Base-by-base conservation (phyloP, 768 basidiomycete species). In the Phanerodontia chrysosporium region DNA sequence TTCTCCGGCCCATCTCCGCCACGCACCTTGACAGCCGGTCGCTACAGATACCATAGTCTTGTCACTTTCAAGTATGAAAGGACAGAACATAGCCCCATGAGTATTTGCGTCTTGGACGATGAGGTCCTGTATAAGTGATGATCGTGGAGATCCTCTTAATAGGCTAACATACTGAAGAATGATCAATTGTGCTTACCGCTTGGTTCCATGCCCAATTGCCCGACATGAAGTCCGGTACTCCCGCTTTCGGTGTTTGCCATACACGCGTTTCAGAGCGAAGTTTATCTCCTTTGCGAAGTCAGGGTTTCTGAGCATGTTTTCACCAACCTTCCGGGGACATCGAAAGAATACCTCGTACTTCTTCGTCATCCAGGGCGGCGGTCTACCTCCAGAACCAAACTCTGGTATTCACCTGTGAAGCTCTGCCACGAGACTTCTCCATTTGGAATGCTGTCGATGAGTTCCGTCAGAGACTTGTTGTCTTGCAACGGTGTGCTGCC, bases 361-460 rank as follows among this genome's bases (percentile, higher is more conserved):
- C 29, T 64, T 52, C 0, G 58, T 21, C 59, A 56, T 61, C 59
- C 59, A 74, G 9, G 64, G 53, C 1, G 66, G 66, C 6, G 61
- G 44, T 4, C 63, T 59, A 2, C 57, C 48, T 2, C 49, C 48
- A 0, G 69, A 22, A 10, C 25, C 7, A 39, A 32, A 13, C 71
- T 62, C 28, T 51, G 49, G 58, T 70, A 71, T 7, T 21, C 7
- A 2, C 60, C 52, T 0, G 57, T 55, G 29, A 72, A 67, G 13
- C 59, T 63, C 28, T 73, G 28, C 75, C 74, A 75, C 0, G 65
- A 64, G 5, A 67, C 58, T 44, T 69, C 69, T 3, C 73, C 69
- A 30, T 66, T 49, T 13, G 51, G 21, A 1, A 65, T 70, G 0
- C 57, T 27, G 51, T 75, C 69, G 49, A 75, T 74, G 0, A 67